These are phyloP conservation scores for Elsinoe ampelina DNA, from an alignment of 2,329 filamentous ascomycete genomes.

Conservation along the genomic window DNA sequence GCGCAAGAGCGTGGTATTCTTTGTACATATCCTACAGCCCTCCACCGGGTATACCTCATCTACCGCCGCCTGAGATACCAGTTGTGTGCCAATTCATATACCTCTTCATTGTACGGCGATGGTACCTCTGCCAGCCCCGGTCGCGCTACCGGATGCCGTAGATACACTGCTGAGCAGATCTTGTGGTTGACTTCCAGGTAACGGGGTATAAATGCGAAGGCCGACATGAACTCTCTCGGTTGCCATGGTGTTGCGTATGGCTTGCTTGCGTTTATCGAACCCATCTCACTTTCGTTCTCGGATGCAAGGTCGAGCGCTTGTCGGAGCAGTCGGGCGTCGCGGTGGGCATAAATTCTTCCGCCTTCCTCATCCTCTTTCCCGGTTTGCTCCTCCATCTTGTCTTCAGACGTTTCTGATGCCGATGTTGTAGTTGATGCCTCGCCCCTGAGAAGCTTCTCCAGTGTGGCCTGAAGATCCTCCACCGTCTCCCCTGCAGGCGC, in stretches of 20 bases:
- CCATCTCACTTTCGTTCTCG: slow-evolving; percentile 47
- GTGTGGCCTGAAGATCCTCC: slow-evolving; percentile 27
- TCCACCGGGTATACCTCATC: slow-evolving; percentile 15
- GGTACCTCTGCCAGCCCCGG: slow-evolving; percentile 66
- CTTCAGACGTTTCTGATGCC: slow-evolving; percentile 14
- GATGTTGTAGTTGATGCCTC: slow-evolving; percentile 33
- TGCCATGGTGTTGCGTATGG: slow-evolving; percentile 88
- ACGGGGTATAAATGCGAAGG: slow-evolving; percentile 88
- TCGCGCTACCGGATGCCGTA: slow-evolving; percentile 85
- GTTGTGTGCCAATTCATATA: slow-evolving; percentile 76
- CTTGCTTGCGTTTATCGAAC: slow-evolving; percentile 60
- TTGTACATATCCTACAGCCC: slow-evolving; percentile 11
- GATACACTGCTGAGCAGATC: slow-evolving; percentile 88
- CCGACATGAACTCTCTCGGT: slow-evolving; percentile 75
- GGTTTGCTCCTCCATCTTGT: slow-evolving; percentile 19
- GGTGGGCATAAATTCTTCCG: slow-evolving; percentile 38
- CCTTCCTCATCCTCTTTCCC: slow-evolving; percentile 17
- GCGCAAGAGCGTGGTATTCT: slow-evolving; percentile 9
- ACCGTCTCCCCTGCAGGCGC: slow-evolving; percentile 20
- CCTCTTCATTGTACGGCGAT: slow-evolving; percentile 62
- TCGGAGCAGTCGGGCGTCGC: slow-evolving; percentile 47
- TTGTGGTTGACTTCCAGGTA: slow-evolving; percentile 98
- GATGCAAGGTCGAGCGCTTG: slow-evolving; percentile 52
- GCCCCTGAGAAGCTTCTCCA: slow-evolving; percentile 32
- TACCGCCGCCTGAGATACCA: slow-evolving; percentile 86